Conservation (phyloP, 768 basidiomycete genomes). For the Kwoniella botswanensis region DNA sequence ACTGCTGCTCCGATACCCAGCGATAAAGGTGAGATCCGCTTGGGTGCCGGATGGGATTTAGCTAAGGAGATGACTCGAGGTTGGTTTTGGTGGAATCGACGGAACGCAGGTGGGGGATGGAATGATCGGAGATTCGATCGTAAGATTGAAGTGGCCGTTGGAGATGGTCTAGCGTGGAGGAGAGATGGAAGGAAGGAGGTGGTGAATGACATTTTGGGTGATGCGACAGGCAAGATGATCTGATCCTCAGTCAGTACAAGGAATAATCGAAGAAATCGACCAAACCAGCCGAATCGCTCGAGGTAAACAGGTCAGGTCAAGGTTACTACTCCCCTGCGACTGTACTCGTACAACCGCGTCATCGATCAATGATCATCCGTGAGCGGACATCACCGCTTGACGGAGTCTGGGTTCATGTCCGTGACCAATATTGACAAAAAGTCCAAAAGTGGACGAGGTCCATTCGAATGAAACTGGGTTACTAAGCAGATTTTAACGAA, state of each 20-base stretch:
- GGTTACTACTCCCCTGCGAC: no score
- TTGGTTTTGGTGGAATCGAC: constrained; percentile 9
- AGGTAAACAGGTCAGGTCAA: no score
- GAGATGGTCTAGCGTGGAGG: constrained; percentile 23
- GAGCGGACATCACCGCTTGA: constrained; percentile 6
- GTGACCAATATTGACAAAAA: constrained; percentile 11
- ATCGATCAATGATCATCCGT: not conserved
- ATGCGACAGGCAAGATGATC: not conserved
- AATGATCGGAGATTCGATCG: constrained; percentile 16
- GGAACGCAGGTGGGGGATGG: constrained; percentile 14
- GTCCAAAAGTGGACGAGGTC: not conserved
- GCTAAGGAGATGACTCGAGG: constrained; percentile 6
- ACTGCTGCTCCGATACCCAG: constrained; percentile 27
- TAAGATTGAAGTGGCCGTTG: constrained; percentile 1
- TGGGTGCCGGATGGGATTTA: not conserved
- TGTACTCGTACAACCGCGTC: constrained; percentile 3
- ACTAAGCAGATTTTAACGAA: constrained; percentile 3
- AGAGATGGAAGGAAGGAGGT: constrained; percentile 28
- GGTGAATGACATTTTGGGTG: constrained; percentile 29
- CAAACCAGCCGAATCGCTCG: no score
- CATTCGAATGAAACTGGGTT: not conserved
- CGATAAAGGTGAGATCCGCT: constrained; percentile 17
- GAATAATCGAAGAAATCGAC: not conserved
- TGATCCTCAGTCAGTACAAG: not conserved
- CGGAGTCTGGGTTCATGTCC: constrained; percentile 17